Base-by-base conservation (phyloP, 805 yeast species). In the Myxozyma sirexii region DNA sequence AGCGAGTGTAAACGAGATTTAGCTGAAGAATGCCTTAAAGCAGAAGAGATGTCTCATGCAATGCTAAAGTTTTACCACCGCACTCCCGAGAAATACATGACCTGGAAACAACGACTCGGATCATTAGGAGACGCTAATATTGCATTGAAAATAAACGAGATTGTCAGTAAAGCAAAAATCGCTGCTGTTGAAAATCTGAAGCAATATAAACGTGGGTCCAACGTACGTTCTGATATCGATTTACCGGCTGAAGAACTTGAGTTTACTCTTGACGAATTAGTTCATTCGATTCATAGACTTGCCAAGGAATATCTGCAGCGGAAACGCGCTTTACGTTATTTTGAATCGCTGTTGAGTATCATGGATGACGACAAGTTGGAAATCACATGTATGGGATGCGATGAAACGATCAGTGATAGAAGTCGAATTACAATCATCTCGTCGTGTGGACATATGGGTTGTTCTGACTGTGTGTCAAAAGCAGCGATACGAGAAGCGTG, bases 381-480 rank as follows among this genome's bases (percentile, higher is more conserved):
- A 4, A 31, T 54, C 19, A n/a, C 15, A 21, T 55, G 59, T 24
- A 15, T 38, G 2, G 59, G 48, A 2, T 55, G 59, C 35, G 43
- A 24, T 5, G 31, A 7, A 10, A 6, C 39, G 13, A 21, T 42
- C 24, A 10, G 7, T n/a, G 50, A 41, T 17, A 26, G 38, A 2
- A 39, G 21, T 27, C 27, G 29, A 31, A 27, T 43, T 23, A 45
- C 59, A 4, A 21, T 56, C 5, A 33, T 49, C 3, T 49, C 59
- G 5, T 26, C 46, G 17, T 56, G 59, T 43, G 59, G 59, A 17
- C 59, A 56, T 24, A 42, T 50, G 33, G 59, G 59, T 3, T 56
- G 59, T 27, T 41, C 35, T 6, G 23, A 21, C 3, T 56, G 59
- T 37, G 55, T 56, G 15, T 2, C 15, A 19, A 10, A 37, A n/a